A percentile compares a stretch with the other conserved stretches of the same genome.
Evolutionary conservation across 163 green algal genomes (phyloP).

Genomic region (Coccomyxa subellipsoidea): DNA sequence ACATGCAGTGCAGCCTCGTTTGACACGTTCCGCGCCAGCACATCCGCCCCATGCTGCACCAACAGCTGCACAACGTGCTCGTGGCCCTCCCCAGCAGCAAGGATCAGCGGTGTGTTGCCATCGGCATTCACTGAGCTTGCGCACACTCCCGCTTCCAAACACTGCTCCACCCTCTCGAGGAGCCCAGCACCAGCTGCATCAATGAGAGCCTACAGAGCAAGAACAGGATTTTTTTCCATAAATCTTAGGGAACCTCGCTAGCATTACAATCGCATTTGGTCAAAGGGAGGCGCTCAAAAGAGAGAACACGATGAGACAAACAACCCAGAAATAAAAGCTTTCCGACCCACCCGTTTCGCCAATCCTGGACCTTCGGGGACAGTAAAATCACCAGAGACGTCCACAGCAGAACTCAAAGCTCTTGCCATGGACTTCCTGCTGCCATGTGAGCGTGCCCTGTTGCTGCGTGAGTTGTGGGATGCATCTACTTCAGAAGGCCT

Average conservation of each 20-base stretch:
- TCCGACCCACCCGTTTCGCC: neutral
- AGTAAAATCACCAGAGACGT: neutral
- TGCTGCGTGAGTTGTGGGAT: neutral
- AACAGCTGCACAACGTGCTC: neutral
- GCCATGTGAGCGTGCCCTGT: neutral
- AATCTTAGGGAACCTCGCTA: too few relatives aligned
- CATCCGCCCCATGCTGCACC: neutral
- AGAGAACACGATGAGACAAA: too few relatives aligned
- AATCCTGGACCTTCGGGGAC: neutral
- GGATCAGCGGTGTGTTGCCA: neutral
- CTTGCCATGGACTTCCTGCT: neutral
- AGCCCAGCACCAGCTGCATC: neutral
- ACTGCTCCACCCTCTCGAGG: neutral
- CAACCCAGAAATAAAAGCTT: too few relatives aligned
- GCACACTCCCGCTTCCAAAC: neutral
- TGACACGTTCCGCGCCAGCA: neutral
- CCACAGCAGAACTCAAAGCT: neutral
- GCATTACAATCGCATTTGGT: too few relatives aligned
- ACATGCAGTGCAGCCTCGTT: neutral
- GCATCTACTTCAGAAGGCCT: neutral
- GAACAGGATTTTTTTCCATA: too few relatives aligned
- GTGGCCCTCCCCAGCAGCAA: neutral
- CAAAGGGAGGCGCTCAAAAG: too few relatives aligned
- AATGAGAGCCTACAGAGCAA: neutral
- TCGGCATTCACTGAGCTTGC: neutral